phyloP scores from a whole-genome alignment of 1,284 basidiomycete species.

The Rhodotorula sp. region DNA sequence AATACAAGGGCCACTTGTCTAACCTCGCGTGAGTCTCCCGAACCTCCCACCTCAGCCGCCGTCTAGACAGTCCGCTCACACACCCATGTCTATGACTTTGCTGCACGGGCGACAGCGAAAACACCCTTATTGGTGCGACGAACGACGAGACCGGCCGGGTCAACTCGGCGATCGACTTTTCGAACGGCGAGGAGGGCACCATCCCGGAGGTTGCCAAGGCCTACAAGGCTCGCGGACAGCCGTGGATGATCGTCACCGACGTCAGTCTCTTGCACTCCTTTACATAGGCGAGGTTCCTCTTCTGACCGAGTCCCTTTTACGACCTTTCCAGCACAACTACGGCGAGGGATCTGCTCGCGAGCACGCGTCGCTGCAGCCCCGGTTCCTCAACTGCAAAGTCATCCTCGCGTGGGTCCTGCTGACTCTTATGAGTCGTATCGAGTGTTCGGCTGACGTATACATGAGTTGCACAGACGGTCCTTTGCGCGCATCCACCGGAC shows the following conservation, averaged over 20 bases:
- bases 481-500: constrained; percentile 99
- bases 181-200: constrained; percentile 63
- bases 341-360: constrained; percentile 98
- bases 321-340: constrained; percentile 56
- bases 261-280: constrained; percentile 22
- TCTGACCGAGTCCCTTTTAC: too few species aligned
- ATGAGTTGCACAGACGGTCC: constrained; percentile 57
- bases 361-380: constrained; percentile 93
- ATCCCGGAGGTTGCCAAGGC: constrained; percentile 86
- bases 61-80: neutral
- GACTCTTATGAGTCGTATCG: constrained; percentile 1
- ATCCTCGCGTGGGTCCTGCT: constrained; percentile 50
- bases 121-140: constrained; percentile 64
- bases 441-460: neutral
- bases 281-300: too few species aligned
- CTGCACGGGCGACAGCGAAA: constrained; percentile 32
- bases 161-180: constrained; percentile 75
- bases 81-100: neutral
- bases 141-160: constrained; percentile 86
- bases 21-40: constrained; percentile 39
- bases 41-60: neutral
- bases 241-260: constrained; percentile 94
- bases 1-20: constrained; percentile 70
- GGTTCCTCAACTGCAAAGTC: constrained; percentile 72
- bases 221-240: constrained; percentile 73